A percentile compares a stretch with the other conserved stretches of the same genome.
These are phyloP conservation scores for Dendrobium huoshanense DNA, from an alignment of 106 monocot species.

Conservation along the genomic window DNA sequence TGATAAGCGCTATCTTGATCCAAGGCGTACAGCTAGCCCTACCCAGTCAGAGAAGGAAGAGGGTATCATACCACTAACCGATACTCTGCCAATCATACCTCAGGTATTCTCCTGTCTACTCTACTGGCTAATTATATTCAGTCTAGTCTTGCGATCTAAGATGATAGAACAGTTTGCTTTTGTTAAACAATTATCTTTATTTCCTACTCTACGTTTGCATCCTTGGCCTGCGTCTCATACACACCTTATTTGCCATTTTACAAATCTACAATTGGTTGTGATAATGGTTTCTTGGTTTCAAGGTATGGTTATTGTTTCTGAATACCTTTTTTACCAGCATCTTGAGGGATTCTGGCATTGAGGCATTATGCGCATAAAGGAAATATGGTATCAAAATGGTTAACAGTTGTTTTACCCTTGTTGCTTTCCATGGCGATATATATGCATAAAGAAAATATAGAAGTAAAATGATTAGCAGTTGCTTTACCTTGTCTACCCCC, in stretches of 20 bases:
- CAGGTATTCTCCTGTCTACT: slow-evolving; percentile 42
- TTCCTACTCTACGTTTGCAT: background rate
- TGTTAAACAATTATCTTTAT: background rate
- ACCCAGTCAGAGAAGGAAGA: slow-evolving; percentile 88
- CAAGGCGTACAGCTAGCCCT: slow-evolving; percentile 73
- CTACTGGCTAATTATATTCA: background rate
- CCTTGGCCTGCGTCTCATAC: background rate
- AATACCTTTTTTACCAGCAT: background rate
- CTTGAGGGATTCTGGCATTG: background rate
- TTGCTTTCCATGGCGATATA: too few relatives aligned
- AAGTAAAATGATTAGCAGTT: too few relatives aligned
- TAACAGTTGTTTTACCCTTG: background rate
- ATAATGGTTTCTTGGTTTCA: background rate
- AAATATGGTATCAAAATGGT: background rate
- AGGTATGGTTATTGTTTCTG: background rate
- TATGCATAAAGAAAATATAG: too few relatives aligned
- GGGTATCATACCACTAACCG: slow-evolving; percentile 90
- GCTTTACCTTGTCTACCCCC: background rate
- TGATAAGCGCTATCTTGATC: slow-evolving; percentile 95
- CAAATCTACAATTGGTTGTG: background rate
- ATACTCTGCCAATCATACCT: slow-evolving; percentile 86
- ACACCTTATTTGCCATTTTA: background rate
- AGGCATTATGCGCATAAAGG: background rate
- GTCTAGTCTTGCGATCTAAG: background rate
- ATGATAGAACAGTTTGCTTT: background rate